Evolutionary conservation across 768 basidiomycete species (phyloP).

Genomic region (Rhizopogon roseolus): DNA sequence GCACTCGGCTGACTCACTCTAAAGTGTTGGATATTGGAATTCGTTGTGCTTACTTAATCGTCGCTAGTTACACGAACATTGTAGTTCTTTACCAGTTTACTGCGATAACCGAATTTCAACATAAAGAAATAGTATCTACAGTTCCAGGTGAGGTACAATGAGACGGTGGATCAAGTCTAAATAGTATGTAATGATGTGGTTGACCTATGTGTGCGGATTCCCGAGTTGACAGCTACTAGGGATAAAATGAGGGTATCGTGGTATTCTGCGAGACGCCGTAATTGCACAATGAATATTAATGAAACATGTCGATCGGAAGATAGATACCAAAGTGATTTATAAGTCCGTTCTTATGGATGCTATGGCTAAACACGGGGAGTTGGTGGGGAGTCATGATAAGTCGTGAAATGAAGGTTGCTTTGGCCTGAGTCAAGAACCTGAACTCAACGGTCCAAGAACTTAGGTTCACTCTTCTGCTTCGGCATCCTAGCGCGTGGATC

Average conservation of each 20-base stretch:
- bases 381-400: slow-evolving; percentile 20
- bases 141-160: slow-evolving; percentile 5
- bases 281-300: slow-evolving; percentile 22
- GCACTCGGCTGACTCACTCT: too few species aligned
- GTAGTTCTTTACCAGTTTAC: too few species aligned
- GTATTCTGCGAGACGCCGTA: slow-evolving; percentile 22
- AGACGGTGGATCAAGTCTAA: slow-evolving; percentile 12
- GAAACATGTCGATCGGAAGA: slow-evolving; percentile 20
- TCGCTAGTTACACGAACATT: too few species aligned
- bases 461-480: slow-evolving; percentile 4
- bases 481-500: slow-evolving; percentile 47
- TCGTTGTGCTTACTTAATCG: too few species aligned
- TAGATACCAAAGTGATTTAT: slow-evolving; percentile 20
- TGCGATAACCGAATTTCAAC: too few species aligned
- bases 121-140: slow-evolving; percentile 19
- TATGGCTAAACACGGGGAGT: slow-evolving; percentile 8
- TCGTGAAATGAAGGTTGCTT: slow-evolving; percentile 11
- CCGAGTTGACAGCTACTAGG: slow-evolving; percentile 17
- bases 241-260: slow-evolving; percentile 30
- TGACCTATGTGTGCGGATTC: slow-evolving; percentile 12
- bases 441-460: slow-evolving; percentile 23
- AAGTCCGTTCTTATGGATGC: slow-evolving; percentile 11
- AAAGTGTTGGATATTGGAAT: too few species aligned
- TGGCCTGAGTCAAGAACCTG: background rate
- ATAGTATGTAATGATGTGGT: slow-evolving; percentile 13